phyloP scores from a whole-genome alignment of 805 yeast species.

The Monosporozyma servazzii region DNA sequence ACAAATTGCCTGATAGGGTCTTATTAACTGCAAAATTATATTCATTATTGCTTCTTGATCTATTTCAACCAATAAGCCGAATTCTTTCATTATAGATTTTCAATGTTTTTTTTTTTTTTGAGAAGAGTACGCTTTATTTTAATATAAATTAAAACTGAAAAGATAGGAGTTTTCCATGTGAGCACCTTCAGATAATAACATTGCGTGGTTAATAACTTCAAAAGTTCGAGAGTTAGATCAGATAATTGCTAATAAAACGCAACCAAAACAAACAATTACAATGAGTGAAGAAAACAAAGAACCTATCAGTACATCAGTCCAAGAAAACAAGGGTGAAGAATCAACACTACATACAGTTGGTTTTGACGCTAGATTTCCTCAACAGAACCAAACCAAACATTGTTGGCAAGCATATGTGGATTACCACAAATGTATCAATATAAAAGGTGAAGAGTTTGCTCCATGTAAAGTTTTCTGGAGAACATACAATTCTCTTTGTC shows the following conservation, averaged over 20 bases:
- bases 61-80: background rate
- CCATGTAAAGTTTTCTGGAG: slow-evolving; percentile 93
- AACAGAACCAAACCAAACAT: slow-evolving; percentile 95
- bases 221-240: background rate
- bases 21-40: background rate
- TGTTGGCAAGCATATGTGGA: slow-evolving; percentile 98
- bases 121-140: background rate
- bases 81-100: background rate
- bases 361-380: slow-evolving; percentile 91
- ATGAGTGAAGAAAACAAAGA: slow-evolving; percentile 6
- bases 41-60: background rate
- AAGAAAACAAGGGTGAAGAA: slow-evolving; percentile 23
- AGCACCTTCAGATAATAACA: background rate
- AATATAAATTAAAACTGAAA: background rate
- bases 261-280: background rate
- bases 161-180: background rate
- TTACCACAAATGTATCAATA: slow-evolving; percentile 93
- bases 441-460: slow-evolving; percentile 96
- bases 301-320: background rate
- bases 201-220: background rate
- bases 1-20: background rate
- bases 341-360: slow-evolving; percentile 54
- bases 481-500: slow-evolving; percentile 82
- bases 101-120: background rate
- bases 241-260: background rate